Evolutionary conservation across 2,329 filamentous ascomycete genomes (phyloP).

Genomic region (Hypoxylon sp.): DNA sequence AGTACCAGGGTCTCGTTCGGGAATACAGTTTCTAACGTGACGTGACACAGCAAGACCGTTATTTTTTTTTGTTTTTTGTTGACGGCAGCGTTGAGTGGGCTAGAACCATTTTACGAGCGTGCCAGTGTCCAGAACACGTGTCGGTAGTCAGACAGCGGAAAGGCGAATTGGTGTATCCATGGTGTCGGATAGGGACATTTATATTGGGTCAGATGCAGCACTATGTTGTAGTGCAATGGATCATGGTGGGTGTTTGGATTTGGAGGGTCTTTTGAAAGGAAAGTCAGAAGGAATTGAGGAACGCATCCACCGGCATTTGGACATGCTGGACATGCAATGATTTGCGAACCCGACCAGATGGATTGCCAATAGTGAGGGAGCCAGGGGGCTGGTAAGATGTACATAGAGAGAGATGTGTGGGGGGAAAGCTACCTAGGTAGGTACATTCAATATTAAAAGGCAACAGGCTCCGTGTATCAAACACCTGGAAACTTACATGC

Average conservation of each 20-base stretch:
- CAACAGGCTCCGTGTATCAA: not conserved
- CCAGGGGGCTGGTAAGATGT: conserved; percentile 40
- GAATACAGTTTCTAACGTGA: conserved; percentile 20
- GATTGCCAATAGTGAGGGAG: conserved; percentile 38
- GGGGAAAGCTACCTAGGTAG: conserved; percentile 4
- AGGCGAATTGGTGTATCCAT: conserved; percentile 29
- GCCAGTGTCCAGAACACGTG: conserved; percentile 33
- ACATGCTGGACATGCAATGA: conserved; percentile 19
- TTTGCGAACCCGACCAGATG: conserved; percentile 38
- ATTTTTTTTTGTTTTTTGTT: conserved; percentile 12
- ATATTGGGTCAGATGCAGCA: conserved; percentile 21
- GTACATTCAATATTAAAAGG: conserved; percentile 9
- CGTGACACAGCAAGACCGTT: conserved; percentile 34
- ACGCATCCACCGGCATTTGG: conserved; percentile 7
- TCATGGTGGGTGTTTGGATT: conserved; percentile 5
- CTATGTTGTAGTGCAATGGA: conserved; percentile 2
- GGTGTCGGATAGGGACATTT: conserved; percentile 29
- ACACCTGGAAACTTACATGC: not conserved
- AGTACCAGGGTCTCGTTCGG: conserved; percentile 20
- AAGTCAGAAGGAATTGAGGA: conserved; percentile 14
- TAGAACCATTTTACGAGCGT: conserved; percentile 27
- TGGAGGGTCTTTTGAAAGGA: not conserved
- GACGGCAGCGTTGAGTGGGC: conserved; percentile 8
- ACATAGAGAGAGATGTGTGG: conserved; percentile 31
- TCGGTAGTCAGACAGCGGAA: conserved; percentile 31